Evolutionary conservation across 345 rosid genomes (phyloP), one percentile per base, ranked within the genome.

Genomic region (Brassica juncea): DNA sequence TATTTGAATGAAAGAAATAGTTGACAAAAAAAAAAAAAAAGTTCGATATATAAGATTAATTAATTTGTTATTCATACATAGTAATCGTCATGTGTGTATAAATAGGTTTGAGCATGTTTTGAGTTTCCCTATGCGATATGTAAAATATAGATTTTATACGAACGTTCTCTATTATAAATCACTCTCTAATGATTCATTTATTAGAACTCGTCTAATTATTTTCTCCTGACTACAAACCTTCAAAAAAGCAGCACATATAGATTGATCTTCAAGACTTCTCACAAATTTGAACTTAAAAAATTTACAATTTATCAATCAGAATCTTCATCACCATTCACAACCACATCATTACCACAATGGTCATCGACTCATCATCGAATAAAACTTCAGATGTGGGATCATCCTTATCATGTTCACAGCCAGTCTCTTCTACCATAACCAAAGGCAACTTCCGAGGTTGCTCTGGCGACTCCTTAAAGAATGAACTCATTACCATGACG

Each of bases 401-500:
- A 71, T 86, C 75, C 69, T 80, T 5, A n/a, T 21, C 83, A 73
- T 75, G 82, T 71, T 79, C 82, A 32, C 52, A 34, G 9, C 81
- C 90, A 68, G 74, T 84, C 76, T 89, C 98, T 81, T 85, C 81
- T 25, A 85, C 84, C 37, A 70, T 74, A 39, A 90, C 91, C 64
- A 15, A 9, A 47, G 93, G 97, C 80, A 83, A 88, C 67, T 86
- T 79, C 78, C 93, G 68, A 14, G 94, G 84, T 80, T 87, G 82
- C 73, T 87, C 90, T 5, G 90, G 89, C 76, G 80, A 81, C 68
- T 87, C 90, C 62, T 87, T 77, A 70, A 93, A 86, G 85, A 89
- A 90, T n/a, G 92, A 80, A 82, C 93, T 95, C 59, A 60, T 73
- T 23, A 82, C 90, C 88, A 95, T 84, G 87, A 93, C 89, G 77